A percentile compares a stretch with the other conserved stretches of the same genome.
These are phyloP conservation scores for Phytophthora sansomeana DNA, from an alignment of 352 stramenopile genomes.

Conservation along the genomic window DNA sequence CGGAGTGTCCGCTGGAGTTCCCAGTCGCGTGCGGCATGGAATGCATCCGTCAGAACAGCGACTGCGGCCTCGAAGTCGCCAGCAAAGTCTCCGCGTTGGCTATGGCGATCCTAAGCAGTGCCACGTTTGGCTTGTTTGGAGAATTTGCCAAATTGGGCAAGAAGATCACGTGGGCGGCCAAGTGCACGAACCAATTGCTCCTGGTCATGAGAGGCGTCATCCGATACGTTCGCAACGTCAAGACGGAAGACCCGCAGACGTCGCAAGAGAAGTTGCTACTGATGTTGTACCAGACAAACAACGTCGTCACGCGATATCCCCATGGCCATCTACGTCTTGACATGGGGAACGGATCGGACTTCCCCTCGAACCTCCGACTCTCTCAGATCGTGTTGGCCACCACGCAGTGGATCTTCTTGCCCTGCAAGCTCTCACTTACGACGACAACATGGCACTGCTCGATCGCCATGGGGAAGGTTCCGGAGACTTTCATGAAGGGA, in stretches of 20 bases:
- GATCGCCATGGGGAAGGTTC: slow-evolving; percentile 22
- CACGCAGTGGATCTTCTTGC: slow-evolving; percentile 24
- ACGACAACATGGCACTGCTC: slow-evolving; percentile 18
- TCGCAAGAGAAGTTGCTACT: slow-evolving; percentile 7
- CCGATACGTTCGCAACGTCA: slow-evolving; percentile 25
- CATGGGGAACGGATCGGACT: slow-evolving; percentile 22
- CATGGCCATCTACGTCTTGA: slow-evolving; percentile 16
- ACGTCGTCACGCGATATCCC: slow-evolving; percentile 22
- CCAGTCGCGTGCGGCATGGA: no score
- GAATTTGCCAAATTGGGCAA: slow-evolving; percentile 28
- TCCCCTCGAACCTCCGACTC: slow-evolving; percentile 15
- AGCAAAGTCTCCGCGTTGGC: slow-evolving; percentile 43
- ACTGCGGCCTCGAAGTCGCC: slow-evolving; percentile 48
- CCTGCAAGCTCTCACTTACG: slow-evolving; percentile 13
- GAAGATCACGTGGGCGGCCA: slow-evolving; percentile 13
- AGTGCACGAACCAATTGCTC: slow-evolving; percentile 17
- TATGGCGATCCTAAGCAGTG: slow-evolving; percentile 34
- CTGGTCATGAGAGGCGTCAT: slow-evolving; percentile 18
- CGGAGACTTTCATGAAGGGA: slow-evolving; percentile 18
- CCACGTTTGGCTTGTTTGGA: slow-evolving; percentile 45
- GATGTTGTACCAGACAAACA: slow-evolving; percentile 21
- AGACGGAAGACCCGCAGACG: slow-evolving; percentile 18
- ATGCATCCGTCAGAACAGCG: no score
- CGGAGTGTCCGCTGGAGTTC: no score
- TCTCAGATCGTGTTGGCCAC: slow-evolving; percentile 19